phyloP scores from a whole-genome alignment of 768 basidiomycete species.

The Sarcodon sp. region DNA sequence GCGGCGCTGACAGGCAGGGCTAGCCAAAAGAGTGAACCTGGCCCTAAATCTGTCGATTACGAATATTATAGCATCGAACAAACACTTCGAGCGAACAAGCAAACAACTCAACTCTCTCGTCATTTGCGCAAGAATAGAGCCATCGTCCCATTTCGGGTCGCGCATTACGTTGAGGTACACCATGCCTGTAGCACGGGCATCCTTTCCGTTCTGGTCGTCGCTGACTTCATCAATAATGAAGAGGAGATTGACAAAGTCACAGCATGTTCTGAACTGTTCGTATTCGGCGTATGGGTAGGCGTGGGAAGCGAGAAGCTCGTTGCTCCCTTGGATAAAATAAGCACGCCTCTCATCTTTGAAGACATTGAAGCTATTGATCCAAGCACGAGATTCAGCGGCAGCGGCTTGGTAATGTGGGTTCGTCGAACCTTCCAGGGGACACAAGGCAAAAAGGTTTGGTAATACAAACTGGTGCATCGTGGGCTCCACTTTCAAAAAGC shows the following conservation, averaged over 20 bases:
- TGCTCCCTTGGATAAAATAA: conserved; percentile 50
- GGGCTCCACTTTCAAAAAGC: too few relatives aligned
- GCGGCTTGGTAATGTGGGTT: conserved; percentile 48
- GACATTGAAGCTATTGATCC: conserved; percentile 51
- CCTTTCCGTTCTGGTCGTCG: conserved; percentile 50
- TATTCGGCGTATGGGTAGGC: conserved; percentile 49
- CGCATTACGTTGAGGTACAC: conserved; percentile 44
- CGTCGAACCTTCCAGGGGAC: conserved; percentile 33
- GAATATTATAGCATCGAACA: not conserved
- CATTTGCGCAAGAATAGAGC: conserved; percentile 43
- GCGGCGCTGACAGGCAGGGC: conserved; percentile 32
- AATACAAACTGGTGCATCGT: conserved; percentile 21
- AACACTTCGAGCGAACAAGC: not conserved
- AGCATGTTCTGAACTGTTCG: conserved; percentile 47
- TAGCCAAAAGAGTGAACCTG: conserved; percentile 32
- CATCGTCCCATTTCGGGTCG: conserved; percentile 41
- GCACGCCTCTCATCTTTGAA: conserved; percentile 51
- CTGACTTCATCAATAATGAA: conserved; percentile 63
- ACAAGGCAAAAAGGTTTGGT: conserved; percentile 41
- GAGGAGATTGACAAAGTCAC: conserved; percentile 40
- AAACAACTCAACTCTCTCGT: conserved; percentile 34
- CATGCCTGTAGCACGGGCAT: conserved; percentile 41
- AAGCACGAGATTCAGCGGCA: conserved; percentile 45
- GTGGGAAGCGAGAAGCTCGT: conserved; percentile 52
- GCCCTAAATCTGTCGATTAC: conserved; percentile 33